A percentile compares a stretch with the other conserved stretches of the same genome.
Evolutionary conservation across 2,329 filamentous ascomycete genomes (phyloP).

Genomic region (Penicillium rolfsii): DNA sequence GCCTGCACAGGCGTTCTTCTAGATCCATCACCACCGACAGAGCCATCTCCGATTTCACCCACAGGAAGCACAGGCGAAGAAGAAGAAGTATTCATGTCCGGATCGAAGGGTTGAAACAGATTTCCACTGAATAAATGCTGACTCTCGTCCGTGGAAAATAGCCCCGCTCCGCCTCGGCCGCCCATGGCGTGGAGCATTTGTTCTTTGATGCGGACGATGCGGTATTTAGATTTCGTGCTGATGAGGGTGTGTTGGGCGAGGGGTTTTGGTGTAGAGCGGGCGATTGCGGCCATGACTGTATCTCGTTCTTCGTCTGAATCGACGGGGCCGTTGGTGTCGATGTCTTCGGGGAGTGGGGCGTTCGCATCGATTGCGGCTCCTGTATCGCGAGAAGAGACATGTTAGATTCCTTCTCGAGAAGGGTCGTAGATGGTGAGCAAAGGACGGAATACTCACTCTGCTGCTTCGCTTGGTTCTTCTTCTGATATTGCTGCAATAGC

Average conservation of each 20-base stretch:
- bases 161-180: slow-evolving; percentile 49
- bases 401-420: slow-evolving; percentile 21
- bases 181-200: slow-evolving; percentile 64
- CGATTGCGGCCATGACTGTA: slow-evolving; percentile 78
- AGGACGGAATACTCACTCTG: slow-evolving; percentile 68
- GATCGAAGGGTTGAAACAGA: slow-evolving; percentile 40
- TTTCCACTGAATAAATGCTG: slow-evolving; percentile 36
- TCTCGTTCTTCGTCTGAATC: slow-evolving; percentile 96
- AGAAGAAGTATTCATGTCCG: slow-evolving; percentile 18
- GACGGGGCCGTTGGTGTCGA: slow-evolving; percentile 77
- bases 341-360: slow-evolving; percentile 82
- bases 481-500: slow-evolving; percentile 84
- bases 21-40: slow-evolving; percentile 13
- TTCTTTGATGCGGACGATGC: slow-evolving; percentile 65
- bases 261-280: slow-evolving; percentile 76
- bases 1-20: slow-evolving; percentile 29
- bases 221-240: slow-evolving; percentile 58
- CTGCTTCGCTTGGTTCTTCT: slow-evolving; percentile 98
- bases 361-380: slow-evolving; percentile 94
- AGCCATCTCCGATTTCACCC: slow-evolving; percentile 28
- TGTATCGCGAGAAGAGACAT: slow-evolving; percentile 44
- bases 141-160: slow-evolving; percentile 48
- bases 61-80: slow-evolving; percentile 30
- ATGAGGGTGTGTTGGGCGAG: slow-evolving; percentile 66
- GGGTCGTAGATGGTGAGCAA: background rate